A percentile compares a stretch with the other conserved stretches of the same genome.
phyloP scores from a whole-genome alignment of 2,329 filamentous ascomycete species.

The Penicillium sp. region DNA sequence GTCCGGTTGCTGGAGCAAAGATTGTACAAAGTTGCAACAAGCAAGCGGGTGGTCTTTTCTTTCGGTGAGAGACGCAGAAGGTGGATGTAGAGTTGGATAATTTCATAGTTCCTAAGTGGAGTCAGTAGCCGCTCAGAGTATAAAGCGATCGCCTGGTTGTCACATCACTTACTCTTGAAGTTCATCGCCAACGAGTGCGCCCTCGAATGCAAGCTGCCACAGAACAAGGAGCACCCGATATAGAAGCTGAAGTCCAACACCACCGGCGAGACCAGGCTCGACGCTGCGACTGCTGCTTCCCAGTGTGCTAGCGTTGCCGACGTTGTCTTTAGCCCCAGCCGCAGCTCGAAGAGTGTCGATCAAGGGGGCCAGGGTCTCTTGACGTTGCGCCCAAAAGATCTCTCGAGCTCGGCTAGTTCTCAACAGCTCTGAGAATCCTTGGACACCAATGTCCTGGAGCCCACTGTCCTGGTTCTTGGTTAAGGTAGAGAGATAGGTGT shows the following conservation, averaged over 20 bases:
- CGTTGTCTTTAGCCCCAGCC: conserved; percentile 63
- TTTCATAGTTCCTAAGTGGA: conserved; percentile 68
- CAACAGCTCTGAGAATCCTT: conserved; percentile 77
- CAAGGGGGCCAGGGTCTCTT: conserved; percentile 72
- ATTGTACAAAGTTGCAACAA: conserved; percentile 82
- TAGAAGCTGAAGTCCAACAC: conserved; percentile 81
- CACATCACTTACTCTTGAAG: conserved; percentile 49
- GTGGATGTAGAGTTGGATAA: conserved; percentile 83
- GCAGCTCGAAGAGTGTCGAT: conserved; percentile 69
- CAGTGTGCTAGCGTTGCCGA: conserved; percentile 54
- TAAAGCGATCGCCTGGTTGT: not conserved
- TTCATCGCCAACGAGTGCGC: conserved; percentile 60
- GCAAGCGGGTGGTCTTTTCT: conserved; percentile 89
- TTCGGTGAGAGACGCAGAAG: conserved; percentile 87
- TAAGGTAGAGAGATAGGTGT: conserved; percentile 75
- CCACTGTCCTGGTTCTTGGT: conserved; percentile 79
- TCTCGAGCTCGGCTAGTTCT: conserved; percentile 64
- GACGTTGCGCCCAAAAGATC: conserved; percentile 83
- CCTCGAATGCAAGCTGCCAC: conserved; percentile 95
- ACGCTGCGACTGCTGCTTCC: conserved; percentile 56
- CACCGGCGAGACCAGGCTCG: conserved; percentile 57
- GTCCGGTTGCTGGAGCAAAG: conserved; percentile 66
- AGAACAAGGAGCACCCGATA: conserved; percentile 89
- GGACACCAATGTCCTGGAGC: conserved; percentile 89
- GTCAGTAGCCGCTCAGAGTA: conserved; percentile 13